Base-by-base conservation (phyloP, 2,329 filamentous ascomycete genomes). In the Pseudopyricularia javanii region DNA sequence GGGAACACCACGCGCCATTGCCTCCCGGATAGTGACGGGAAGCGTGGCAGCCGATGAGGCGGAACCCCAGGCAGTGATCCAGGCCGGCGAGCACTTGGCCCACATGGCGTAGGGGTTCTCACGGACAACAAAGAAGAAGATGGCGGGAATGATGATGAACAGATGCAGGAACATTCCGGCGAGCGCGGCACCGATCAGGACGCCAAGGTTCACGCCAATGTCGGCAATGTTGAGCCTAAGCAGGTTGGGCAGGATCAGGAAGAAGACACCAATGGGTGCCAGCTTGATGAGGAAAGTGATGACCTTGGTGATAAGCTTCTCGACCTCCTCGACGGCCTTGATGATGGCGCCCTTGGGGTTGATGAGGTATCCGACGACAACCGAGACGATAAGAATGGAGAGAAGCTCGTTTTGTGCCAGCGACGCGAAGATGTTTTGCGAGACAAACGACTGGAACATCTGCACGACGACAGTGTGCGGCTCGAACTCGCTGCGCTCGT, bases 11-110 rank as follows among this genome's bases (percentile, higher is more conserved):
- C 66, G 66, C 14, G 63, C 69, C 8, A 66, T 58, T 6, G 68
- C 64, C 17, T 66, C 70, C 14, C 66, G 64, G 49, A 78, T 66
- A 2, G 74, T 76, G 14, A 78, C 69, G 0, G 75, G 70, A 22
- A 78, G 64, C 1, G 75, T 78, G 7, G 74, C 75, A 12, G 75
- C 75, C 2, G 72, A 75, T 1, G 73, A 76, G 1, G 75, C 74
- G 11, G 74, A 72, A 37, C 75, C 74, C 74, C 75, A 78, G 1
- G 74, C 75, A 1, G 74, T 77, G 50, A 77, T 66, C 75, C 75
- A 78, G 0, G 74, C 74, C 0, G 71, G 72, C 3, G 72, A 73
- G 55, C 68, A 70, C 54, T 68, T 71, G 54, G 74, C 17, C 74
- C 74, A 77, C 58, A 70, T 66, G 0, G 64, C 53, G 52, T 74